A percentile compares a stretch with the other conserved stretches of the same genome.
Evolutionary conservation across 2,329 filamentous ascomycete genomes (phyloP).

Genomic region (Fusarium sacchari): DNA sequence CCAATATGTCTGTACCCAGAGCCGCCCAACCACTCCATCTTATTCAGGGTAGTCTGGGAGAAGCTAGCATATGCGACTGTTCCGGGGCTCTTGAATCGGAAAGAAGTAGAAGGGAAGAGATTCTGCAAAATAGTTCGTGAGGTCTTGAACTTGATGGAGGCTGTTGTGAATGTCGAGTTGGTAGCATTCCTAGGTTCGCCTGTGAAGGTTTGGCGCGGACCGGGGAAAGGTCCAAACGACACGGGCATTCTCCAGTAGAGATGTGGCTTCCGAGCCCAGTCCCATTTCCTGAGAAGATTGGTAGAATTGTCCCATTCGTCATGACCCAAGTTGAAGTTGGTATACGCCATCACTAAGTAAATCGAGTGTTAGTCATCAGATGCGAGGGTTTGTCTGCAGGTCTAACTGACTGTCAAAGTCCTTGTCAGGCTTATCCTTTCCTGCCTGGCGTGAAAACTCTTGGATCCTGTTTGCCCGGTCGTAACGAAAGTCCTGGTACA

Average conservation of each 20-base stretch:
- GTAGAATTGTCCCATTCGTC: conserved; percentile 35
- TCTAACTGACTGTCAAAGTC: conserved; percentile 24
- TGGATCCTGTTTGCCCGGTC: conserved; percentile 68
- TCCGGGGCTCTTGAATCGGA: conserved; percentile 60
- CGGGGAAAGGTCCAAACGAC: conserved; percentile 38
- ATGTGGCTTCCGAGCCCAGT: conserved; percentile 23
- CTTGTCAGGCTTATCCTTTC: conserved; percentile 41
- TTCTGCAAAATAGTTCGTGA: conserved; percentile 56
- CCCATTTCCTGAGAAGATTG: conserved; percentile 20
- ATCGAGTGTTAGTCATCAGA: background rate
- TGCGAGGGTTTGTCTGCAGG: fast-evolving
- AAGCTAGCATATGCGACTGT: conserved; percentile 59
- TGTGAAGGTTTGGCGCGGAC: conserved; percentile 32
- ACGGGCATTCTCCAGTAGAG: conserved; percentile 38
- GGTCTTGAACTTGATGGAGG: conserved; percentile 62
- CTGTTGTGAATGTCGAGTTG: conserved; percentile 51
- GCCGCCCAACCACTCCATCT: conserved; percentile 70
- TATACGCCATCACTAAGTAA: conserved; percentile 24
- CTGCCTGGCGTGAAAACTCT: conserved; percentile 63
- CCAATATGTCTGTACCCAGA: conserved; percentile 67
- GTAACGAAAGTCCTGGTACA: conserved; percentile 69
- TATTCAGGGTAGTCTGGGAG: conserved; percentile 56
- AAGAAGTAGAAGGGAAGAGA: conserved; percentile 55
- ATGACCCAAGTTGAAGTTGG: conserved; percentile 33
- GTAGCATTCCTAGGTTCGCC: conserved; percentile 21